Base-by-base conservation (phyloP, 1,284 basidiomycete species). In the Tilletia indica region DNA sequence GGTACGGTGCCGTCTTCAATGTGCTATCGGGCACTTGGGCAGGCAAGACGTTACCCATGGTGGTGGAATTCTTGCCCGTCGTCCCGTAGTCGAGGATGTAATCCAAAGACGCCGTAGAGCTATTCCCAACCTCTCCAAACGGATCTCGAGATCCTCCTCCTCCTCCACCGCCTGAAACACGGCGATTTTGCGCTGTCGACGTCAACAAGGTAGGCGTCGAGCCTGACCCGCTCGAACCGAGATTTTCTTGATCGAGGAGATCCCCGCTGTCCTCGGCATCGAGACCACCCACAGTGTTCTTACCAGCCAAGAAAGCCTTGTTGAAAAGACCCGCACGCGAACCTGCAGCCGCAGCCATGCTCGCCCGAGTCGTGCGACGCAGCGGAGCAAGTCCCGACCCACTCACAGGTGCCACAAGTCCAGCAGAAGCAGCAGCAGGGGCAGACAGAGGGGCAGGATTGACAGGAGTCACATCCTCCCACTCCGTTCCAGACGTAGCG, bases 391-490 rank as follows among this genome's bases (percentile, higher is more conserved):
- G 1, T 34, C 31, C 8, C 25, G 25, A 31, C 9, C 42, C 42
- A 9, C 14, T 45, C 42, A 45, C 42, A 9, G 42, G 42, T 3
- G 42, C 42, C 42, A 45, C 14, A 14, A 45, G 42, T 14, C 42
- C 42, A 45, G 42, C 6, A 45, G 42, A 45, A 8, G 58, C 8
- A 21, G 58, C 25, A 9, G 31, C 8, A 21, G 25, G 14, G 9
- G 25, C 36, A 34, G 21, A 11, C 6, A 45, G 9, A 45, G 42
- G 42, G 25, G 58, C 31, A 34, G 58, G 25, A 21, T 14, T 58
- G n/a, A 63, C 58, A 34, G 25, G 8, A 34, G 58, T 36, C 5
- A 39, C 58, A 34, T 63, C 58, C 58, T 63, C 58, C 58, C 58
- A 63, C 58, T 63, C 58, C 36, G 31, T 31, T 8, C 21, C 34